Conservation (phyloP, 2,329 filamentous ascomycete species). For the Fusarium penzigii region DNA sequence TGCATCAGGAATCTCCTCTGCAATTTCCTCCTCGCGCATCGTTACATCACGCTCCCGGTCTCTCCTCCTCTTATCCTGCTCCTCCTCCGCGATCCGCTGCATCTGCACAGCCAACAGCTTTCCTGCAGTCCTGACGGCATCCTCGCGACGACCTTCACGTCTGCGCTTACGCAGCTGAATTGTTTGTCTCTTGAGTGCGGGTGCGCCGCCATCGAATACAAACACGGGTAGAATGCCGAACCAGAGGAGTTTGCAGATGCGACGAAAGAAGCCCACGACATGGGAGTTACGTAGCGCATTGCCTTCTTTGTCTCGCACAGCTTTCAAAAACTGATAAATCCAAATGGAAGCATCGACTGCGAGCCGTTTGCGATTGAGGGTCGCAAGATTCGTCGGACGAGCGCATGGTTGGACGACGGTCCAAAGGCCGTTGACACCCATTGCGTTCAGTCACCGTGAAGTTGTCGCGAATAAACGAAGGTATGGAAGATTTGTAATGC, state of each 20-base stretch:
- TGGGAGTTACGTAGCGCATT: constrained; percentile 96
- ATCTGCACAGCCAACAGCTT: constrained; percentile 93
- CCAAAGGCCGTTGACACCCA: constrained; percentile 99
- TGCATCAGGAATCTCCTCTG: constrained; percentile 67
- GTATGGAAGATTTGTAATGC: constrained; percentile 5
- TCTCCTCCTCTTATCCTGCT: constrained; percentile 64
- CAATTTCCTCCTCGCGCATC: constrained; percentile 46
- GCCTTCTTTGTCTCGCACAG: constrained; percentile 96
- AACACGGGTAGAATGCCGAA: constrained; percentile 96
- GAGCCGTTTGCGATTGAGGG: constrained; percentile 92
- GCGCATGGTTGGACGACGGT: constrained; percentile 93
- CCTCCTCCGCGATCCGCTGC: constrained; percentile 85
- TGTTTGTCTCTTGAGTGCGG: constrained; percentile 86
- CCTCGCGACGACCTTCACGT: constrained; percentile 85
- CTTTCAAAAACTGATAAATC: constrained; percentile 99
- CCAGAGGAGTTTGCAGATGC: constrained; percentile 96
- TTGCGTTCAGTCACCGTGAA: constrained; percentile 41
- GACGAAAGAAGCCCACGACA: constrained; percentile 94
- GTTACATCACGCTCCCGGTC: constrained; percentile 47
- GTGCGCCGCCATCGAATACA: constrained; percentile 95
- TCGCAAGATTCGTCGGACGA: constrained; percentile 92
- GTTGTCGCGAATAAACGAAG: not conserved
- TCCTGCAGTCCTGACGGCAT: constrained; percentile 88
- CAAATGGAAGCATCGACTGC: constrained; percentile 98
- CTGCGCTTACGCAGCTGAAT: constrained; percentile 76